Evolutionary conservation across 805 yeast genomes (phyloP).

Genomic region (Myxozyma sirexii): DNA sequence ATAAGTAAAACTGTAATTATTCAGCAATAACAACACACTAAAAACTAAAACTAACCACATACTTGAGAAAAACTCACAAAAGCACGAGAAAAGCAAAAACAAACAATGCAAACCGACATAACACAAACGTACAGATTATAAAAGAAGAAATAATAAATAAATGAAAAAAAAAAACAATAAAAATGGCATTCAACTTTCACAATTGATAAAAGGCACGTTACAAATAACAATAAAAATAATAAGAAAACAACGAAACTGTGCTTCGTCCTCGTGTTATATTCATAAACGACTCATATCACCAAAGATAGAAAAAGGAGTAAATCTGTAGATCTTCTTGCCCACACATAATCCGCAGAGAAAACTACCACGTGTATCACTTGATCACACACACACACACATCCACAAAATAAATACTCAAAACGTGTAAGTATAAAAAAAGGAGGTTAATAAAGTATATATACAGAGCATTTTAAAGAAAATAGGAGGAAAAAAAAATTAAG

Average conservation of each 20-base stretch:
- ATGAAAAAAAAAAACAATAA: background rate
- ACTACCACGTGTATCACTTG: no score
- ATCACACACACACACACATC: no score
- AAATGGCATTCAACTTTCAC: no score
- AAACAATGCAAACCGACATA: slow-evolving; percentile 6
- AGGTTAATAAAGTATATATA: slow-evolving; percentile 6
- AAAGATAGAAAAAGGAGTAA: background rate
- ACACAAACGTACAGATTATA: background rate
- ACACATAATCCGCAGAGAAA: background rate
- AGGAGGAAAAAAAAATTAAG: background rate
- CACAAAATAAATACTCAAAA: background rate
- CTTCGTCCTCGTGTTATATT: no score
- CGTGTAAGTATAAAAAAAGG: background rate
- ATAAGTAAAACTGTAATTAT: background rate
- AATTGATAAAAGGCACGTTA: no score
- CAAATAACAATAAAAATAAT: no score
- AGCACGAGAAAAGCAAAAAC: slow-evolving; percentile 1
- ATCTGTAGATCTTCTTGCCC: background rate
- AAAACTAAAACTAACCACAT: no score
- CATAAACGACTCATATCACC: background rate
- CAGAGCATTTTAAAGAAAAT: slow-evolving; percentile 8
- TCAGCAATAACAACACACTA: background rate
- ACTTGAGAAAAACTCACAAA: background rate
- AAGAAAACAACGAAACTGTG: no score
- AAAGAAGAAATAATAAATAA: background rate